phyloP scores from a whole-genome alignment of 768 basidiomycete genomes.

The Tricholoma terreum region DNA sequence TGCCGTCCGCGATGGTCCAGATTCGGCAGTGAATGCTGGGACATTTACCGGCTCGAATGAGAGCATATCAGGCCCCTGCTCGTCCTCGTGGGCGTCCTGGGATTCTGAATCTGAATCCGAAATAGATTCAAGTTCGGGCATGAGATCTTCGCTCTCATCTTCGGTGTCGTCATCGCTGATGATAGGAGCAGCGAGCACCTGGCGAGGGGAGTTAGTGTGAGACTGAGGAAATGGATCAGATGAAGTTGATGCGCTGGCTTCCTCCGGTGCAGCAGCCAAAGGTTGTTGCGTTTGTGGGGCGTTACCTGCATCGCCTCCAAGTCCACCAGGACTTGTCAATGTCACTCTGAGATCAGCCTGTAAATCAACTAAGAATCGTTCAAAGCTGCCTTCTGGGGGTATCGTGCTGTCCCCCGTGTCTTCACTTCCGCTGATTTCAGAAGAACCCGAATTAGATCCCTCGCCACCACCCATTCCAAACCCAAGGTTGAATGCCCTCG shows the following conservation, averaged over 20 bases:
- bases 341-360: slow-evolving; percentile 70
- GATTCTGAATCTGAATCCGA: slow-evolving; percentile 37
- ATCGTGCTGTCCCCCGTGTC: slow-evolving; percentile 4
- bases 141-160: slow-evolving; percentile 10
- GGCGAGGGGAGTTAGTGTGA: neutral
- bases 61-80: slow-evolving; percentile 11
- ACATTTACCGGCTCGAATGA: neutral
- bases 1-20: slow-evolving; percentile 1
- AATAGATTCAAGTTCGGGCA: slow-evolving; percentile 32
- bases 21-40: neutral
- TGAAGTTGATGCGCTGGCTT: neutral
- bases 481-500: slow-evolving; percentile 73
- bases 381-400: slow-evolving; percentile 67
- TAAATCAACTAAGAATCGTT: slow-evolving; percentile 75
- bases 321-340: slow-evolving; percentile 32
- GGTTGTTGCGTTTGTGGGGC: neutral
- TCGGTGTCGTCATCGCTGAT: neutral
- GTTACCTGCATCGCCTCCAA: neutral
- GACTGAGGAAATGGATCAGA: neutral
- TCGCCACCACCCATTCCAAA: slow-evolving; percentile 45
- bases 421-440: neutral
- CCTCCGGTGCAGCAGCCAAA: neutral
- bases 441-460: slow-evolving; percentile 11
- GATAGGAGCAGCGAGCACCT: neutral
- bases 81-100: slow-evolving; percentile 29